phyloP scores from a whole-genome alignment of 345 rosid genomes.

The Dovyalis caffra region DNA sequence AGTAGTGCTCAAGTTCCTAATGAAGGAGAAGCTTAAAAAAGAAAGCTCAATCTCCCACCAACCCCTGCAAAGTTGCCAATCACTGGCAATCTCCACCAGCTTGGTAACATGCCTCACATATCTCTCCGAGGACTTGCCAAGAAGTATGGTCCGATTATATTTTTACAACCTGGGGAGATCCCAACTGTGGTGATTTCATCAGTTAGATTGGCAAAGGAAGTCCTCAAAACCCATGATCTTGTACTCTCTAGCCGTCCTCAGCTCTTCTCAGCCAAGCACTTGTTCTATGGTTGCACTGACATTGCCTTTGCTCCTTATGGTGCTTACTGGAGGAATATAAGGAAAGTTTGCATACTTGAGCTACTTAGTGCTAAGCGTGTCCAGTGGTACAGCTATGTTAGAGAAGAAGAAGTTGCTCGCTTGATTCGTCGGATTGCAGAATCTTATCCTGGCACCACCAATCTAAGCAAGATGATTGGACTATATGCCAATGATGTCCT shows the following conservation, averaged over 20 bases:
- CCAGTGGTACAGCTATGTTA: conserved; percentile 5
- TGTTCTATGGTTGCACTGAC: conserved; percentile 24
- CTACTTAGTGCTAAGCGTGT: conserved; percentile 22
- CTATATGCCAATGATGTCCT: conserved; percentile 22
- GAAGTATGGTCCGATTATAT: conserved; percentile 24
- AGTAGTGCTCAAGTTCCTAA: conserved; percentile 17
- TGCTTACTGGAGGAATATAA: conserved; percentile 25
- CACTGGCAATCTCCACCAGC: conserved; percentile 29
- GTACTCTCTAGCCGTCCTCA: conserved; percentile 19
- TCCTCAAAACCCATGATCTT: conserved; percentile 27
- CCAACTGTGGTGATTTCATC: conserved; percentile 27
- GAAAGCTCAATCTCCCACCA: conserved; percentile 31
- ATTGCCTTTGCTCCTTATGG: conserved; percentile 25
- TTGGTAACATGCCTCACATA: conserved; percentile 21
- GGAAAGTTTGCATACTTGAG: conserved; percentile 29
- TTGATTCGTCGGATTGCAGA: conserved; percentile 11
- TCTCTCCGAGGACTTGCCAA: conserved; percentile 14
- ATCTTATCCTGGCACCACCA: conserved; percentile 10
- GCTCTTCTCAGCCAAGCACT: conserved; percentile 21
- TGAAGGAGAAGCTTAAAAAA: conserved; percentile 14
- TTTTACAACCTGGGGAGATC: conserved; percentile 22
- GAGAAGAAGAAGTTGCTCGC: conserved; percentile 25
- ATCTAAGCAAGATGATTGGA: conserved; percentile 20
- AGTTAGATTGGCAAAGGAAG: conserved; percentile 18
- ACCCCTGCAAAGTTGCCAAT: conserved; percentile 24